Evolutionary conservation across 768 basidiomycete species (phyloP).

Genomic region (Suillus paluster): DNA sequence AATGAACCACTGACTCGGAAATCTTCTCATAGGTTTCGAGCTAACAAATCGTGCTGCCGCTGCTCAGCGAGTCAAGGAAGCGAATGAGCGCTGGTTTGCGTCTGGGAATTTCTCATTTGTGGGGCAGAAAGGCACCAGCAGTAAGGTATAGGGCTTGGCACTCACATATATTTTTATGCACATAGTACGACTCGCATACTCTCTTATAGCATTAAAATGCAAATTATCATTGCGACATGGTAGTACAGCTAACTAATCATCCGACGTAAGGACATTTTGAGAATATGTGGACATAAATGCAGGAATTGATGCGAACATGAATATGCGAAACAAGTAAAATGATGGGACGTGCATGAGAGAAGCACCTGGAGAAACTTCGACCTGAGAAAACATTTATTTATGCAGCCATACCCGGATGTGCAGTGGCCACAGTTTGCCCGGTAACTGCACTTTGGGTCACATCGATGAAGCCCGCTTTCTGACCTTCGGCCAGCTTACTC

Average conservation of each 20-base stretch:
- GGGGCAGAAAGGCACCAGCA: conserved; percentile 53
- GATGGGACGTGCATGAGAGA: conserved; percentile 3
- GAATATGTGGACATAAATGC: conserved; percentile 27
- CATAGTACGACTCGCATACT: neutral
- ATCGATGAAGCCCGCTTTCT: conserved; percentile 70
- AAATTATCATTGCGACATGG: conserved; percentile 7
- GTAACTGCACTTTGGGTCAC: conserved; percentile 61
- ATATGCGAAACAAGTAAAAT: conserved; percentile 4
- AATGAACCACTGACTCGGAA: conserved; percentile 17
- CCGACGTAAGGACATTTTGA: conserved; percentile 12
- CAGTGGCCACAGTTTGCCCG: conserved; percentile 57
- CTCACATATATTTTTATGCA: neutral
- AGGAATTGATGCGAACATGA: conserved; percentile 1
- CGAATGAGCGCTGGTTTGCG: conserved; percentile 97
- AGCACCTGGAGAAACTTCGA: conserved; percentile 3
- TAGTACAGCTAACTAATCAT: conserved; percentile 11
- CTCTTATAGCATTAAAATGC: conserved; percentile 10
- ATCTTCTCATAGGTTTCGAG: conserved; percentile 71
- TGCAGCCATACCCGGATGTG: conserved; percentile 47
- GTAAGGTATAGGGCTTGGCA: conserved; percentile 22
- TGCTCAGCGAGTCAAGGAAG: conserved; percentile 89
- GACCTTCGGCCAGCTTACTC: conserved; percentile 49
- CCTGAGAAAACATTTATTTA: conserved; percentile 10
- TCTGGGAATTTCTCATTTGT: conserved; percentile 83
- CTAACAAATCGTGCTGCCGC: conserved; percentile 90